Conservation (phyloP, 306 rosid species). For the Medicago lupulina region DNA sequence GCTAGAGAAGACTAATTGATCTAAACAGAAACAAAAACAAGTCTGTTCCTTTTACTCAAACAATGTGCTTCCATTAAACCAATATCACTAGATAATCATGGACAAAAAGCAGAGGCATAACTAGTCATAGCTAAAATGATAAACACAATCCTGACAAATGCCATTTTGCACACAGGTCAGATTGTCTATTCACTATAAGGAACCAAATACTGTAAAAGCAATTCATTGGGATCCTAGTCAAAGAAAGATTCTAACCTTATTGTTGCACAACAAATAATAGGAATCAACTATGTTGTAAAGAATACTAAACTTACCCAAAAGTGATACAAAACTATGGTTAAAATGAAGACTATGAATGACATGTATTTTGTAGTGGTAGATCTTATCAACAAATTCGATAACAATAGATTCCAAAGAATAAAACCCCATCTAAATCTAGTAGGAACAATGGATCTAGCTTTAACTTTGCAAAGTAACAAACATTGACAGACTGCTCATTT, state of each 20-base stretch:
- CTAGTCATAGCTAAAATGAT: not conserved
- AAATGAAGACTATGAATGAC: too few species aligned
- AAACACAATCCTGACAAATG: not conserved
- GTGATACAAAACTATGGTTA: not conserved
- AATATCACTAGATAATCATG: constrained; percentile 4
- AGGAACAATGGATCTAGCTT: too few species aligned
- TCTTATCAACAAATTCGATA: too few species aligned
- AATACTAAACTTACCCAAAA: not conserved
- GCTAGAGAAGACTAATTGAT: constrained; percentile 29
- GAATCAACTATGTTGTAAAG: not conserved
- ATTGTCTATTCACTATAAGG: not conserved
- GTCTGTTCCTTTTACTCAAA: not conserved
- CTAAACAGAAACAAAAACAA: constrained; percentile 10
- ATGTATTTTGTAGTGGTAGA: too few species aligned
- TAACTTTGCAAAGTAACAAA: too few species aligned
- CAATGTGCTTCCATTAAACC: not conserved
- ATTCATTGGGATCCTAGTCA: constrained; percentile 12
- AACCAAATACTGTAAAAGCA: constrained; percentile 6
- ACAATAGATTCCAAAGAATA: too few species aligned
- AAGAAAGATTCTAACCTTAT: not conserved
- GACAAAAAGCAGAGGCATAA: constrained; percentile 4
- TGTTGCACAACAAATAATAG: constrained; percentile 5
- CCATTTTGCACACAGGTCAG: not conserved
- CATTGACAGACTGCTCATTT: too few species aligned
- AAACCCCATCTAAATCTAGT: too few species aligned